Conservation (phyloP, 2,329 filamentous ascomycete genomes). For the Pseudocercospora crystallina region DNA sequence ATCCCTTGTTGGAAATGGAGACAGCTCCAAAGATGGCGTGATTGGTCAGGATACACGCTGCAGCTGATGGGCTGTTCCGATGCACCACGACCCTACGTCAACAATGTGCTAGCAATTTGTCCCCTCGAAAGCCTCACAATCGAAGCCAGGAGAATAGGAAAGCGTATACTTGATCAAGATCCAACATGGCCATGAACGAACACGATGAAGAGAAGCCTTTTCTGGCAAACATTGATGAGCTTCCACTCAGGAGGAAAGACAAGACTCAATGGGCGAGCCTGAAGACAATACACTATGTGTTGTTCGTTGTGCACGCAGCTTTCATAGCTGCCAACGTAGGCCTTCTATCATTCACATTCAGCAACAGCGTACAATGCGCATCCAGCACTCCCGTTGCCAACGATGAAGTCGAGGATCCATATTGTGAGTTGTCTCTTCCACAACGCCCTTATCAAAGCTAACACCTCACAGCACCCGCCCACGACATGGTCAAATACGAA, state of each 20-base stretch:
- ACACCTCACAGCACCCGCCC: conserved; percentile 6
- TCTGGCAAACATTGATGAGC: not conserved
- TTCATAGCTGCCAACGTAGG: conserved; percentile 12
- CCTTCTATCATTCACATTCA: conserved; percentile 5
- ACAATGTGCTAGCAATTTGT: too few relatives aligned
- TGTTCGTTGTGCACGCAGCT: conserved; percentile 11
- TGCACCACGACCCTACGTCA: too few relatives aligned
- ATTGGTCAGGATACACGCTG: too few relatives aligned
- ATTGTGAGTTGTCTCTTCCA: not conserved
- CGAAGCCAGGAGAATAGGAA: too few relatives aligned
- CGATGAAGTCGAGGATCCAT: conserved; percentile 7
- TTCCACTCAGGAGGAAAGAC: not conserved
- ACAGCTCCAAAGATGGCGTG: too few relatives aligned
- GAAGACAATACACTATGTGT: conserved; percentile 6
- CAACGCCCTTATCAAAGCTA: not conserved
- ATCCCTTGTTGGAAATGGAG: too few relatives aligned
- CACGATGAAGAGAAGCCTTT: conserved; percentile 17
- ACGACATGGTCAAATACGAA: conserved; percentile 9
- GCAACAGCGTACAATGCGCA: not conserved
- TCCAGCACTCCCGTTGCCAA: not conserved
- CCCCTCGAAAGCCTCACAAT: too few relatives aligned
- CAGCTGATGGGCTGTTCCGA: too few relatives aligned
- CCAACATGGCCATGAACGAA: conserved; percentile 6
- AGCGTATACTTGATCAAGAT: too few relatives aligned
- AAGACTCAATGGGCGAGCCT: conserved; percentile 2